Evolutionary conservation across 2,329 filamentous ascomycete genomes (phyloP).

Genomic region (Didymella arachidicola): DNA sequence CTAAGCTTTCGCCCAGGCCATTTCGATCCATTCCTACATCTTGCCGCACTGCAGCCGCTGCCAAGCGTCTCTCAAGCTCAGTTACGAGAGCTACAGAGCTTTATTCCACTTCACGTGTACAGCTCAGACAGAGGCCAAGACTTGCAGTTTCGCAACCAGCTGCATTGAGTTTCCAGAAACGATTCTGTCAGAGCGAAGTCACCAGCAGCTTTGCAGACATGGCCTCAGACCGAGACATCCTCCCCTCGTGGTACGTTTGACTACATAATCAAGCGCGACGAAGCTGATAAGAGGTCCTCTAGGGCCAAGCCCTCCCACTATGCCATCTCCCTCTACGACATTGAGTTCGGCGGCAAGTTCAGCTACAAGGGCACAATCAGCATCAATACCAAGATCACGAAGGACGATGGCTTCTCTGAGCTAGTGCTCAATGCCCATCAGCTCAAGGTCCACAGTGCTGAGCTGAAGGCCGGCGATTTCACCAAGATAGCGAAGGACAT

Average conservation of each 20-base stretch:
- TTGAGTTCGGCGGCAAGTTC: conserved; percentile 77
- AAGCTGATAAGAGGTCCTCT: conserved; percentile 28
- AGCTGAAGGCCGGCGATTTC: conserved; percentile 66
- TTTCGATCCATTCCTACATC: conserved; percentile 8
- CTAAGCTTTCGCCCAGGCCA: conserved; percentile 28
- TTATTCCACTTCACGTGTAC: conserved; percentile 27
- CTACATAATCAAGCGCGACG: neutral
- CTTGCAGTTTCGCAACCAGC: conserved; percentile 24
- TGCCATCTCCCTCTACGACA: conserved; percentile 77
- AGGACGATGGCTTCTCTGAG: conserved; percentile 68
- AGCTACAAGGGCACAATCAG: conserved; percentile 85
- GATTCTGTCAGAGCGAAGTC: conserved; percentile 44
- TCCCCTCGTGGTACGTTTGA: conserved; percentile 53
- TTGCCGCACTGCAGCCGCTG: conserved; percentile 20
- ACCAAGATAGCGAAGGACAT: conserved; percentile 70
- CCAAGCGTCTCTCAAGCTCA: conserved; percentile 29
- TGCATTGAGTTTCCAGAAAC: conserved; percentile 31
- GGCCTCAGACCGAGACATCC: conserved; percentile 57
- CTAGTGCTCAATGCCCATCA: conserved; percentile 87
- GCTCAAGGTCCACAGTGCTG: conserved; percentile 75
- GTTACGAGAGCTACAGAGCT: conserved; percentile 30
- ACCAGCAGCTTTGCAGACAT: conserved; percentile 49
- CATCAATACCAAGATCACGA: conserved; percentile 77
- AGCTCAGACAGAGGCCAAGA: conserved; percentile 25
- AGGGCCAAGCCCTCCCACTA: conserved; percentile 88